Conservation (phyloP, 2,329 filamentous ascomycete species). For the Pezicula rhizophila region DNA sequence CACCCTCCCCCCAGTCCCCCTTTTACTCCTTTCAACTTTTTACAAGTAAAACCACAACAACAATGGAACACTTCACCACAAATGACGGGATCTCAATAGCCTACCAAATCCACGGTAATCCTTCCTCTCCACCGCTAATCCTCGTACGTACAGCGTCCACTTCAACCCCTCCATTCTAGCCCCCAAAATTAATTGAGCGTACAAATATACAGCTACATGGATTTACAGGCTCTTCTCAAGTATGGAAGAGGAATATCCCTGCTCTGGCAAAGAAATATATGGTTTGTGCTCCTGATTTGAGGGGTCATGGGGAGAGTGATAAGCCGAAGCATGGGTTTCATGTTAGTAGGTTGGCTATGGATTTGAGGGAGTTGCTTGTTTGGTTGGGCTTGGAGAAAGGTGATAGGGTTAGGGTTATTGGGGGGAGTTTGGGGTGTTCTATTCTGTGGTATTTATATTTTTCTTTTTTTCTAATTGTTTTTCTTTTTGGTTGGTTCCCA, state of each 20-base stretch:
- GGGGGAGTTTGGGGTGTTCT: slow-evolving; percentile 25
- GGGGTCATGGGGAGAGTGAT: slow-evolving; percentile 23
- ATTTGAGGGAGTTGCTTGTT: slow-evolving; percentile 20
- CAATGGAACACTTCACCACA: not conserved
- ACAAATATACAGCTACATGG: slow-evolving; percentile 23
- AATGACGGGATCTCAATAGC: not conserved
- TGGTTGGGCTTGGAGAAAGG: slow-evolving; percentile 4
- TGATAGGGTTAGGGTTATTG: slow-evolving; percentile 14
- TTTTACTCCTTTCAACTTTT: too few species aligned
- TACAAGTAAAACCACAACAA: too few species aligned
- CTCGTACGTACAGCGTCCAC: not conserved
- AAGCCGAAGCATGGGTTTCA: slow-evolving; percentile 25
- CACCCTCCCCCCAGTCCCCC: too few species aligned
- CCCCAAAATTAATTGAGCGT: not conserved
- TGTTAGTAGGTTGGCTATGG: slow-evolving; percentile 25
- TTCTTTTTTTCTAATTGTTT: not conserved
- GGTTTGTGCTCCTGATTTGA: slow-evolving; percentile 24
- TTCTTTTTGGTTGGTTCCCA: not conserved
- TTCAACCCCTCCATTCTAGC: not conserved
- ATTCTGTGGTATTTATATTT: slow-evolving; percentile 23
- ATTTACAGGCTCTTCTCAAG: slow-evolving; percentile 25
- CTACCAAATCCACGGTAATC: not conserved
- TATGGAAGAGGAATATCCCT: slow-evolving; percentile 25
- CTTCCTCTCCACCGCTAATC: not conserved
- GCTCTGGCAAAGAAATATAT: slow-evolving; percentile 16